Base-by-base conservation (phyloP, 192 early-diverging fungal genomes). In the Powellomyces hirtus region DNA sequence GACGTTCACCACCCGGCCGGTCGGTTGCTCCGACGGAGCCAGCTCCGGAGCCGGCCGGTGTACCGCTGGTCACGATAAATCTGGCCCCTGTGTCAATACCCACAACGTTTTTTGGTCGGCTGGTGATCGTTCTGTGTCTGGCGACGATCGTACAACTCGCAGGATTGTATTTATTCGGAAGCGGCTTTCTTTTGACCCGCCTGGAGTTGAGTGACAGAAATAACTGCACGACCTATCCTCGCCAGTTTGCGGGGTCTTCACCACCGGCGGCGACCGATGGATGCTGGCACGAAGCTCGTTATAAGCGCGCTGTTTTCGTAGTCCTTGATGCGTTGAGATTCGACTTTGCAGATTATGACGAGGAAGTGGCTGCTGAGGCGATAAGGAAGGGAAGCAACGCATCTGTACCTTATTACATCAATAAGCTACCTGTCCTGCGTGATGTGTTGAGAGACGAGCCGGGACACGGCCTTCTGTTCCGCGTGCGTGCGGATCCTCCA, bases 261-360 rank as follows among this genome's bases (percentile, higher is more conserved):
- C n/a, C n/a, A n/a, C 2, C 16, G 16, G 20, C 26, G 35, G 45
- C 18, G 8, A 4, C 5, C 1, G 20, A 8, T 13, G 65, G 60
- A 16, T 73, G 64, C 64, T 74, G 68, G 72, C 64, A 60, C 26
- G 55, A 35, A 26, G 29, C 38, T 2, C 70, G 76, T 0, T 78
- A 73, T 57, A 51, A 80, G 45, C 62, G 75, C 8, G 74, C 76
- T 3, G 65, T 84, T 11, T 46, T 84, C 30, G 57, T 84, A 16
- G 62, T 84, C n/a, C 38, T 84, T 4, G 82, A 84, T 73, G 82
- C 82, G n/a, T 64, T 84, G n/a, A 67, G 82, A n/a, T 81, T 70
- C 70, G 82, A 84, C 65, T 84, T 84, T 62, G 70, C 75, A 4
- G 38, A 61, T 4, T 78, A 71, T 51, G 38, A 74, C 49, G 66